Evolutionary conservation across 352 stramenopile genomes (phyloP), one percentile per base, ranked within the genome.

Genomic region (Globisporangium apiculatum): DNA sequence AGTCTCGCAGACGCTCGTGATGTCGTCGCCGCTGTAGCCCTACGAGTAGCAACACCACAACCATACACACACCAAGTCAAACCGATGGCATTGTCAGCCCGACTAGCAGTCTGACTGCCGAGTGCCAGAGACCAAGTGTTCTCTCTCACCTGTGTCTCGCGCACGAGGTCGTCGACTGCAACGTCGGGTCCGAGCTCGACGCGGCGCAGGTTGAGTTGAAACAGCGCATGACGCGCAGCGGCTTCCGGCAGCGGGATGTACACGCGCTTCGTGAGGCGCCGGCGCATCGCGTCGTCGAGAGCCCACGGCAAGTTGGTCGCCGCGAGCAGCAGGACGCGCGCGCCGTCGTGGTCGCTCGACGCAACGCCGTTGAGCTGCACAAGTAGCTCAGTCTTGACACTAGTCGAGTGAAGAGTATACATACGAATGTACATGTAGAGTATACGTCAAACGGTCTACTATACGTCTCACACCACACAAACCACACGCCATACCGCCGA

Each of bases 301-400:
- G 98, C 94, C 96, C 96, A 99, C 36, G 97, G 96, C 14, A 97
- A 67, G 68, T 99, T 99, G 2, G 91, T 98, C 2, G 96, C 96
- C 14, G 91, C 96, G 37, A 99, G 72, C n/a, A 99, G 82, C 70
- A 98, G 94, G 17, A 95, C 85, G 24, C 71, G 73, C n/a, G 61
- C 55, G 24, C 61, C 61, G 38, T 35, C 55, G 5, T 56, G 55
- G 1, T 66, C 61, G 5, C 61, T 57, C 5, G 61, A 62, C 7
- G 49, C 45, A 0, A 99, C 79, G 18, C 96, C 97, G 64, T 98
- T 97, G 79, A 99, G 98, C 72, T 99, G 96, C 14, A 98, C 89
- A 7, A 99, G 84, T 45, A 99, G 74, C 65, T 99, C 96, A 8
- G 96, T 98, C 71, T 99, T 99, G 48, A 99, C 94, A 55, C 65